Evolutionary conservation across 352 stramenopile species (phyloP).

Genomic region (Phytophthora megakarya): DNA sequence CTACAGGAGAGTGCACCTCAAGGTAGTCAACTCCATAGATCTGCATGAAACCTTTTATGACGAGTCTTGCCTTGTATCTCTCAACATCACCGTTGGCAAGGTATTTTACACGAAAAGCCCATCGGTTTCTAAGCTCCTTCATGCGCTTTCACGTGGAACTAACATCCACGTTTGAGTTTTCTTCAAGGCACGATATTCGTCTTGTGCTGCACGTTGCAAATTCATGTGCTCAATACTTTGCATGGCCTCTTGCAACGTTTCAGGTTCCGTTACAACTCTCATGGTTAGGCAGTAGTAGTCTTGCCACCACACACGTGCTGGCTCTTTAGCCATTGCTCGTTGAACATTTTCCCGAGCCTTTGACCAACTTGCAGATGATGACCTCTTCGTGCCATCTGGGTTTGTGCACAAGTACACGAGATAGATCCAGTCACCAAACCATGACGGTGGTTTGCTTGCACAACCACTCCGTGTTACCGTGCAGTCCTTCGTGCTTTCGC

Average conservation of each 20-base stretch:
- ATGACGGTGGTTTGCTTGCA: not conserved
- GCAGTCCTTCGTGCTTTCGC: too few relatives aligned
- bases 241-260: not conserved
- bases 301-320: conserved; percentile 5
- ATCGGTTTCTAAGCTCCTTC: conserved; percentile 5
- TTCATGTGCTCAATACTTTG: not conserved
- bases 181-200: conserved; percentile 1
- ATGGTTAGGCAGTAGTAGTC: conserved; percentile 3
- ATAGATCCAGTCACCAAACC: conserved; percentile 5
- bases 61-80: not conserved
- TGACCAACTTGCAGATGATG: not conserved
- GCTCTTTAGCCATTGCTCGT: conserved; percentile 11
- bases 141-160: conserved; percentile 5
- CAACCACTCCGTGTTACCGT: conserved; percentile 11
- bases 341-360: conserved; percentile 5
- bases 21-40: not conserved
- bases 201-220: not conserved
- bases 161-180: conserved; percentile 8
- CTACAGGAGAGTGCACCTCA: not conserved
- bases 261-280: not conserved
- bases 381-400: not conserved
- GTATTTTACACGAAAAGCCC: not conserved
- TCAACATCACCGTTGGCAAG: not conserved
- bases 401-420: not conserved
- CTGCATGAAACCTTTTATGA: not conserved